These are phyloP conservation scores for Hondaea fermentalgiana DNA, from an alignment of 108 stramenopile genomes.

Conservation along the genomic window DNA sequence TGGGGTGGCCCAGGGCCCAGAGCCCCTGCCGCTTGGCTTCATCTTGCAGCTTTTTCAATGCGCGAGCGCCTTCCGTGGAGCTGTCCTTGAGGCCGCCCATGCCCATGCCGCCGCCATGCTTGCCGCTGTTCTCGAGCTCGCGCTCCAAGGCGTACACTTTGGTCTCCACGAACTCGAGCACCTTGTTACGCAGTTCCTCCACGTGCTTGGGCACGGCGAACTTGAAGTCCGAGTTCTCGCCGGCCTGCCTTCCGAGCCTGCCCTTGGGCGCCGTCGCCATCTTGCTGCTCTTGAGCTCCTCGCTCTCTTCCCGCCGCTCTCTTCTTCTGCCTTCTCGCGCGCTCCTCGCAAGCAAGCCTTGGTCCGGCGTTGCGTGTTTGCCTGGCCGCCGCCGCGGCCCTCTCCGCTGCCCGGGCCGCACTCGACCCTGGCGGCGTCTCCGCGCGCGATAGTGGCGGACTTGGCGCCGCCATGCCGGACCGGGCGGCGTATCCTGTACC, in stretches of 20 bases:
- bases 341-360: too few species aligned
- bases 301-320: not conserved
- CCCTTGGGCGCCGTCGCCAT: not conserved
- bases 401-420: too few species aligned
- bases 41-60: not conserved
- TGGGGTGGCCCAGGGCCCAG: constrained; percentile 17
- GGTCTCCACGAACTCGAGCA: not conserved
- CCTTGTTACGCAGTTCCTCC: not conserved
- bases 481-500: too few species aligned
- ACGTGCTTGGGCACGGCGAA: constrained; percentile 13
- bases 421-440: too few species aligned
- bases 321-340: not conserved
- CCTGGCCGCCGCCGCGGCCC: too few species aligned
- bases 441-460: too few species aligned
- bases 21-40: not conserved
- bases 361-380: too few species aligned
- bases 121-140: not conserved
- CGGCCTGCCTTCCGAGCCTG: not conserved
- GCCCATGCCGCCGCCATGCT: constrained; percentile 16
- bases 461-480: too few species aligned
- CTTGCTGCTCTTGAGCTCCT: not conserved
- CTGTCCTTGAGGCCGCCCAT: constrained; percentile 3
- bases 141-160: constrained; percentile 1
- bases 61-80: not conserved
- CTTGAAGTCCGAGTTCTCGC: not conserved